Conservation (phyloP, 2,329 filamentous ascomycete species). For the Aspergillus aculeatus region DNA sequence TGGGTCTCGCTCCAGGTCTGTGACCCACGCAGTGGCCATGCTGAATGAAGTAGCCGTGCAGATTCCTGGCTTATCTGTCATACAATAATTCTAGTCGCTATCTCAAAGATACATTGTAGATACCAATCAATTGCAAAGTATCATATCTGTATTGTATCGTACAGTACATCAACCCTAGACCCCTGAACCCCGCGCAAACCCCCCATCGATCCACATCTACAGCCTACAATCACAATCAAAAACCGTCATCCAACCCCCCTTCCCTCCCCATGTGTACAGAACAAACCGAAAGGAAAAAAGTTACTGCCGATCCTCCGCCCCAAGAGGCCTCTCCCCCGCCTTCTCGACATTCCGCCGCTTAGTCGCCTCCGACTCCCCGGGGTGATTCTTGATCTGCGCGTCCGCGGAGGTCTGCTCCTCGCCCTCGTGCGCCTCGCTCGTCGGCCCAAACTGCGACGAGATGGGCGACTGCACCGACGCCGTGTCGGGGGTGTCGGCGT, state of each 20-base stretch:
- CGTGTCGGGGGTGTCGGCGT: slow-evolving; percentile 1
- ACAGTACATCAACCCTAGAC: no score
- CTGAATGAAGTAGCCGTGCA: background rate
- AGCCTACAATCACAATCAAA: background rate
- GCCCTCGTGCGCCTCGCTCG: slow-evolving; percentile 13
- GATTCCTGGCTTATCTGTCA: no score
- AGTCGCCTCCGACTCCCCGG: background rate
- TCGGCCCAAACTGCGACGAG: background rate
- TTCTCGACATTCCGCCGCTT: slow-evolving; percentile 10
- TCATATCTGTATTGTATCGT: no score
- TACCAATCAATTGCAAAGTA: no score
- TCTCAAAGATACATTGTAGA: no score
- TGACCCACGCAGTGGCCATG: background rate
- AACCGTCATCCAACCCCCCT: background rate
- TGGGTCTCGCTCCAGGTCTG: no score
- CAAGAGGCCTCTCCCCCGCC: slow-evolving; percentile 6
- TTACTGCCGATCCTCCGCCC: slow-evolving; percentile 8
- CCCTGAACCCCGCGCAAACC: no score
- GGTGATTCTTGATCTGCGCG: slow-evolving; percentile 11
- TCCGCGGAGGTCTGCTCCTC: slow-evolving; percentile 10
- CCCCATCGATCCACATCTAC: no score
- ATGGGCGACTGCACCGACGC: slow-evolving; percentile 4
- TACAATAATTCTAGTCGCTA: no score
- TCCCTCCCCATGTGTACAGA: background rate
- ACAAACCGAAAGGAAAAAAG: background rate